phyloP scores from a whole-genome alignment of 2,329 filamentous ascomycete species.

The Diaporthe sp. region DNA sequence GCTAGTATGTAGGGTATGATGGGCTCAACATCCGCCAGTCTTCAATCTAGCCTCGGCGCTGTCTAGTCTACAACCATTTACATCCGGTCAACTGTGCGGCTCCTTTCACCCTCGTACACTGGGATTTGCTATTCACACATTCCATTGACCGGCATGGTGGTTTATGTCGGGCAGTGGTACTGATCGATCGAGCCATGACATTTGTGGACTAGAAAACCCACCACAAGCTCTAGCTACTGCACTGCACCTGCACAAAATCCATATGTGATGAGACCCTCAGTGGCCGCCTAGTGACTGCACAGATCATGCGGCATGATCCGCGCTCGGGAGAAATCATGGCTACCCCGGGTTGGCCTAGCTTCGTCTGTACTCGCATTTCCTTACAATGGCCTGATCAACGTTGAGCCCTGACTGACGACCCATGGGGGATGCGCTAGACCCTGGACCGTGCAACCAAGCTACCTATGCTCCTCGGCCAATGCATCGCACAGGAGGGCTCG shows the following conservation, averaged over 20 bases:
- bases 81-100: not conserved
- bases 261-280: not conserved
- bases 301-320: slow-evolving; percentile 23
- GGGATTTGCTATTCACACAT: not conserved
- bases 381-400: not conserved
- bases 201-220: not conserved
- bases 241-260: not conserved
- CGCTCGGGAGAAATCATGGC: not conserved
- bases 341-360: not conserved
- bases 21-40: not conserved
- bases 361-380: not conserved
- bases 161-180: not conserved
- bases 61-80: not conserved
- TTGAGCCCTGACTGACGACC: slow-evolving; percentile 2
- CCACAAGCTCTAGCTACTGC: not conserved
- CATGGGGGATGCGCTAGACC: not conserved
- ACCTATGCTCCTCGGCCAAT: slow-evolving; percentile 1
- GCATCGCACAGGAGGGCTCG: not conserved
- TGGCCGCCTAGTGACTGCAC: not conserved
- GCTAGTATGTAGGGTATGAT: not conserved
- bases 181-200: not conserved
- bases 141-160: not conserved
- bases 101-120: too few relatives aligned
- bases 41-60: not conserved
- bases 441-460: slow-evolving; percentile 3